These are phyloP conservation scores for Xylaria sp. DNA, from an alignment of 2,329 filamentous ascomycete species.

Conservation along the genomic window DNA sequence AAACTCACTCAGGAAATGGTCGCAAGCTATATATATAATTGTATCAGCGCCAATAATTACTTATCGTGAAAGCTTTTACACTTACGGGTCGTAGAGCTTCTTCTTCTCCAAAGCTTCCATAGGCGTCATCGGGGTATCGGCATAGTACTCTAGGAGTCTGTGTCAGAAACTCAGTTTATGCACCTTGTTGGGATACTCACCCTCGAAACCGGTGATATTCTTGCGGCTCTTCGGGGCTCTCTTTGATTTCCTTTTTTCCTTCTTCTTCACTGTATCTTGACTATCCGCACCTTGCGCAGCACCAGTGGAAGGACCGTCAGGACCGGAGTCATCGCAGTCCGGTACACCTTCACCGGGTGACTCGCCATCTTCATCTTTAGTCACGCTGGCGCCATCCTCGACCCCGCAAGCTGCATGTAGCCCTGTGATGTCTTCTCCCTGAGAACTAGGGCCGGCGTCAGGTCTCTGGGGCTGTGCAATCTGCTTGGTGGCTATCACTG, in stretches of 20 bases:
- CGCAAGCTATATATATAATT: slow-evolving; percentile 54
- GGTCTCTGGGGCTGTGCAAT: slow-evolving; percentile 22
- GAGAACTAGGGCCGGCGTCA: neutral
- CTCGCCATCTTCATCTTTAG: neutral
- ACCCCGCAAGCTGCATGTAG: slow-evolving; percentile 4
- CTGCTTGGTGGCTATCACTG: slow-evolving; percentile 15
- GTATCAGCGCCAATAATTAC: slow-evolving; percentile 19
- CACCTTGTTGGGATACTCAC: slow-evolving; percentile 50
- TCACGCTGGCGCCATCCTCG: slow-evolving; percentile 2
- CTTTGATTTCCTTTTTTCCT: slow-evolving; percentile 26
- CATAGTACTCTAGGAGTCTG: slow-evolving; percentile 70
- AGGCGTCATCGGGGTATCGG: slow-evolving; percentile 81
- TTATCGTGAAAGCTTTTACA: slow-evolving; percentile 26
- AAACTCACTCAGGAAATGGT: slow-evolving; percentile 67
- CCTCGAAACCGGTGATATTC: slow-evolving; percentile 76
- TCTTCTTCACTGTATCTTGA: slow-evolving; percentile 2
- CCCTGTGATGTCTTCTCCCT: neutral
- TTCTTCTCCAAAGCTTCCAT: slow-evolving; percentile 72
- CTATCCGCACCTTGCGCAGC: neutral
- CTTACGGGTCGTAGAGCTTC: slow-evolving; percentile 74
- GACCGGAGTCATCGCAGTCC: neutral
- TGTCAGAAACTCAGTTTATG: slow-evolving; percentile 2
- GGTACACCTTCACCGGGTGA: neutral
- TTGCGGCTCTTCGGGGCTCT: slow-evolving; percentile 50
- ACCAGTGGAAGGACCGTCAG: neutral